Evolutionary conservation across 106 monocot genomes (phyloP).

Genomic region (Gastrodia elata): DNA sequence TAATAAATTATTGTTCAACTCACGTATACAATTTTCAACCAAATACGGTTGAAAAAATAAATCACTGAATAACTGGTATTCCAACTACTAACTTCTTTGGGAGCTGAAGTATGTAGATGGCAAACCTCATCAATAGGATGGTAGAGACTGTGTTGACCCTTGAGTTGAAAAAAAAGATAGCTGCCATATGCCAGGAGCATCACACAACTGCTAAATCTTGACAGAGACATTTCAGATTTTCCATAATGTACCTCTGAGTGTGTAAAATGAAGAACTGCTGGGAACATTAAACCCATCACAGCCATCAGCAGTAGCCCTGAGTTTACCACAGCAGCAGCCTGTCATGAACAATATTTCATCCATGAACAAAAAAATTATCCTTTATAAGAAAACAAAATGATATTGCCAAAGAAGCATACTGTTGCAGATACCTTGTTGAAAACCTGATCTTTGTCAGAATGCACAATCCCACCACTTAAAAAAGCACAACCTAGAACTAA

Average conservation of each 20-base stretch:
- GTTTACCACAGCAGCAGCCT: conserved; percentile 92
- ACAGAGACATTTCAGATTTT: conserved; percentile 85
- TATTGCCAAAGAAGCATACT: neutral
- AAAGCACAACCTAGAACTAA: conserved; percentile 96
- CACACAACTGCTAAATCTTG: conserved; percentile 91
- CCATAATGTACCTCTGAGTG: conserved; percentile 93
- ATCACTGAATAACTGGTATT: neutral
- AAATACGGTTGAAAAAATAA: neutral
- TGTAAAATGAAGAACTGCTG: conserved; percentile 96
- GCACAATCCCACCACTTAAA: conserved; percentile 76
- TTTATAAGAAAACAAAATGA: neutral
- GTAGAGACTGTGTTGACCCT: conserved; percentile 59
- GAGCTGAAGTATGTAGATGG: neutral
- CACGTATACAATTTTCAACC: neutral
- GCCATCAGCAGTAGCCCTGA: conserved; percentile 94
- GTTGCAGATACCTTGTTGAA: conserved; percentile 71
- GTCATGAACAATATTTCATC: conserved; percentile 16
- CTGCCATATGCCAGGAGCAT: conserved; percentile 96
- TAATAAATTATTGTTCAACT: neutral
- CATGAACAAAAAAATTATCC: neutral
- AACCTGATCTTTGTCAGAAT: conserved; percentile 70
- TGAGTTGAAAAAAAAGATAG: conserved; percentile 88
- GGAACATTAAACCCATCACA: conserved; percentile 89
- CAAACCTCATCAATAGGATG: conserved; percentile 57
- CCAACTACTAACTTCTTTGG: neutral